Conservation (phyloP, 1,284 basidiomycete species). For the Ceratobasidium papillatum region DNA sequence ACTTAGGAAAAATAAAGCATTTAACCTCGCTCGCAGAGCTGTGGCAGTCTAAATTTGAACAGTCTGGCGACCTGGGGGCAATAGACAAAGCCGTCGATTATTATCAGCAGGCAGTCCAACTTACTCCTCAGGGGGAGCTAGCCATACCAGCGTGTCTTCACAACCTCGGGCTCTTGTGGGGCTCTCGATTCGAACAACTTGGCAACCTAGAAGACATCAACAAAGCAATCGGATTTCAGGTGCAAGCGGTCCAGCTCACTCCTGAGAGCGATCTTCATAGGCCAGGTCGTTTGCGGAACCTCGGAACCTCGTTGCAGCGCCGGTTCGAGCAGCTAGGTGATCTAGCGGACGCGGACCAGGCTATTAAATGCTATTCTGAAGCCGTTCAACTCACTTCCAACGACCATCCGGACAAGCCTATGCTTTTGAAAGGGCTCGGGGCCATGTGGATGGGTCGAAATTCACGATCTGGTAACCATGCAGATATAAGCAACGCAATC, state of each 20-base stretch:
- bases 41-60: too few relatives aligned
- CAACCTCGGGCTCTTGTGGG: neutral
- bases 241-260: neutral
- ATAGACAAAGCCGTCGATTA: neutral
- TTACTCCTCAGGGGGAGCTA: constrained; percentile 14
- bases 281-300: neutral
- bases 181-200: neutral
- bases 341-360: neutral
- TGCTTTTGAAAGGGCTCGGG: neutral
- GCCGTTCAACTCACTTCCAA: neutral
- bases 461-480: neutral
- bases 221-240: neutral
- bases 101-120: neutral
- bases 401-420: neutral
- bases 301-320: neutral
- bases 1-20: too few relatives aligned
- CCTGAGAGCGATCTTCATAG: constrained; percentile 3
- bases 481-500: constrained; percentile 1
- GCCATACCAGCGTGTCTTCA: neutral
- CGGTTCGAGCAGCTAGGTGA: constrained; percentile 16
- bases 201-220: neutral
- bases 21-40: too few relatives aligned
- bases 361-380: neutral
- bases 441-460: neutral
- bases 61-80: neutral